phyloP scores from a whole-genome alignment of 805 yeast species.

The Groenewaldozyma salmanticensis region DNA sequence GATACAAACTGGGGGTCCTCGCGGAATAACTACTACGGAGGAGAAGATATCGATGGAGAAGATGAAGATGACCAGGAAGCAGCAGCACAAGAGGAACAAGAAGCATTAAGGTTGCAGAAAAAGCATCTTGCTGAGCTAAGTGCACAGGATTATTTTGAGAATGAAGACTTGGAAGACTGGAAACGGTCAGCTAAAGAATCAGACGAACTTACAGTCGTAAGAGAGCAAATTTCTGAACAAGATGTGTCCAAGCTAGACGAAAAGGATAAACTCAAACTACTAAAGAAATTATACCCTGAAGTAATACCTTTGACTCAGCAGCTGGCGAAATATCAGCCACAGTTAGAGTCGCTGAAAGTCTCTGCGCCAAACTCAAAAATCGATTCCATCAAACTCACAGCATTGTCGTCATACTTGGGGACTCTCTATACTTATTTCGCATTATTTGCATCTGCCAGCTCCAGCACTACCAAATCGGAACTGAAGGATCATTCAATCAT shows the following conservation, averaged over 20 bases:
- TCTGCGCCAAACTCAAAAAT: constrained; percentile 8
- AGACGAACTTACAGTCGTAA: constrained; percentile 21
- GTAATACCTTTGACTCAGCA: constrained; percentile 69
- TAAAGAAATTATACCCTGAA: constrained; percentile 70
- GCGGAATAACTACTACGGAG: constrained; percentile 35
- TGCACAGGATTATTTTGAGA: constrained; percentile 69
- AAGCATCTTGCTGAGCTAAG: constrained; percentile 53
- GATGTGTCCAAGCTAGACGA: constrained; percentile 43
- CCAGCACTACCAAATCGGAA: constrained; percentile 34
- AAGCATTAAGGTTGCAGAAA: constrained; percentile 81
- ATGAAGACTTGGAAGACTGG: constrained; percentile 77
- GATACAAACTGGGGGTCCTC: constrained; percentile 36
- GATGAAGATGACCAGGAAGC: constrained; percentile 20
- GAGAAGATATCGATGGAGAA: constrained; percentile 23
- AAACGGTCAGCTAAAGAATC: constrained; percentile 42
- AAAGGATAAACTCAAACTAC: constrained; percentile 41
- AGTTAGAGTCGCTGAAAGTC: constrained; percentile 16
- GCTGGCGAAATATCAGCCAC: constrained; percentile 31
- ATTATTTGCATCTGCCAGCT: constrained; percentile 37
- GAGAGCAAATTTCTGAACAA: constrained; percentile 30
- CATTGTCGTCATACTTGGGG: constrained; percentile 71
- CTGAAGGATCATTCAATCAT: constrained; percentile 86
- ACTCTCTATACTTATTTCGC: constrained; percentile 73
- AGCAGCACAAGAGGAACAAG: constrained; percentile 66
- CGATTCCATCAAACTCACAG: constrained; percentile 44